Evolutionary conservation across 352 stramenopile genomes (phyloP).

Genomic region (Phytophthora pisi): DNA sequence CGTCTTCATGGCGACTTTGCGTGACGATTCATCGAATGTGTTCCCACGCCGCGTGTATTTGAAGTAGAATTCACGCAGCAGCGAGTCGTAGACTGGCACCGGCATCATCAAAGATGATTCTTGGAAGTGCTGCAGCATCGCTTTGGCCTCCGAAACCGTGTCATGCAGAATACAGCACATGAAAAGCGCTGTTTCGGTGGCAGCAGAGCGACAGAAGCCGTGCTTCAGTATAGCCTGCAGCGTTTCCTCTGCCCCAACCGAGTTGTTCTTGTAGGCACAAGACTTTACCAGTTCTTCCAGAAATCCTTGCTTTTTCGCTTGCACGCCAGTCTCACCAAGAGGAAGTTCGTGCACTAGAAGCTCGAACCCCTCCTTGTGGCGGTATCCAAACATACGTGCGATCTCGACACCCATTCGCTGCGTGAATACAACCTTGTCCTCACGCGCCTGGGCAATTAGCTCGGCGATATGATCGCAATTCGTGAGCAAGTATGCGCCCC

Average conservation of each 20-base stretch:
- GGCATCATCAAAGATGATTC: conserved; percentile 43
- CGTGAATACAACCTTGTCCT: conserved; percentile 63
- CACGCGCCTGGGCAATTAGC: conserved; percentile 48
- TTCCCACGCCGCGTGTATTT: conserved; percentile 72
- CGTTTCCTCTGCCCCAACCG: conserved; percentile 51
- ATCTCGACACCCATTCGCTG: conserved; percentile 71
- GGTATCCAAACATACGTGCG: conserved; percentile 66
- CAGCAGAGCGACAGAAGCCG: conserved; percentile 54
- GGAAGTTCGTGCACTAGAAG: conserved; percentile 53
- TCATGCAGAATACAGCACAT: conserved; percentile 67
- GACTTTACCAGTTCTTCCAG: conserved; percentile 76
- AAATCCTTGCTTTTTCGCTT: conserved; percentile 47
- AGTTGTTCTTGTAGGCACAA: conserved; percentile 74
- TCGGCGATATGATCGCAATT: conserved; percentile 66
- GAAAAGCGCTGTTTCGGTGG: conserved; percentile 66
- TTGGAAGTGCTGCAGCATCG: conserved; percentile 60
- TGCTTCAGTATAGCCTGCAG: conserved; percentile 49
- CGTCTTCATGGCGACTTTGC: conserved; percentile 60
- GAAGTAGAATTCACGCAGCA: conserved; percentile 79
- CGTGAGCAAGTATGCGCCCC: conserved; percentile 65
- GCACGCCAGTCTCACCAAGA: conserved; percentile 9
- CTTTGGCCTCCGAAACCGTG: conserved; percentile 35
- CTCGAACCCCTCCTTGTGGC: conserved; percentile 55
- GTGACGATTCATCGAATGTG: conserved; percentile 64
- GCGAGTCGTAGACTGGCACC: conserved; percentile 71